A percentile compares a stretch with the other conserved stretches of the same genome.
Conservation (phyloP, 139 green algal genomes). For the Tetraselmis striata region DNA sequence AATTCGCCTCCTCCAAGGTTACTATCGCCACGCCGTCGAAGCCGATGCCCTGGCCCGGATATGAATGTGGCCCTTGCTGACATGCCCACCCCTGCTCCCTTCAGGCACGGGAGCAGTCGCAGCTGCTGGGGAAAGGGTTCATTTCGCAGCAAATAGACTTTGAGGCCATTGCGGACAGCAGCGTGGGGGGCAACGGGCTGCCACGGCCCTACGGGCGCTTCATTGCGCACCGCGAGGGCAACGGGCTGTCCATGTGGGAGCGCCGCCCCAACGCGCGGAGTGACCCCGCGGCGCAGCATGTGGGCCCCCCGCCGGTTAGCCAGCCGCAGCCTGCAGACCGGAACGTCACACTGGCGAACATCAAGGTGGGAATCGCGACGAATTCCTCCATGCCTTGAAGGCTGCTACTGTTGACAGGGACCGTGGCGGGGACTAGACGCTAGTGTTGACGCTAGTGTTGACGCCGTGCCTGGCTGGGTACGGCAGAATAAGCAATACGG, state of each 20-base stretch:
- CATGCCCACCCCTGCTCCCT: no score
- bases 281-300: not conserved
- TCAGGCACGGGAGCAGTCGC: not conserved
- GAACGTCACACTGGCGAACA: not conserved
- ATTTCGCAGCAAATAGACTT: conserved; percentile 10
- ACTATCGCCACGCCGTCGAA: no score
- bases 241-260: conserved; percentile 6
- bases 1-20: not conserved
- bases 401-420: no score
- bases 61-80: no score
- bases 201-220: conserved; percentile 24
- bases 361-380: no score
- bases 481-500: not conserved
- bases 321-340: not conserved
- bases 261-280: not conserved
- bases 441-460: no score
- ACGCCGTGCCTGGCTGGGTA: no score
- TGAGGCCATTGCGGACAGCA: conserved; percentile 17
- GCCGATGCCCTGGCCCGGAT: no score
- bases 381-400: no score
- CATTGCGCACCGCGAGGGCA: conserved; percentile 8
- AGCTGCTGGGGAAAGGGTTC: not conserved
- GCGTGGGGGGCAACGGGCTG: conserved; percentile 19
- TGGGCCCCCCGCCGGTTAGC: not conserved
- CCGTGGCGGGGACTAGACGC: no score